These are phyloP conservation scores for Paspalum notatum DNA, from an alignment of 176 grass and related monocot genomes.

Conservation along the genomic window DNA sequence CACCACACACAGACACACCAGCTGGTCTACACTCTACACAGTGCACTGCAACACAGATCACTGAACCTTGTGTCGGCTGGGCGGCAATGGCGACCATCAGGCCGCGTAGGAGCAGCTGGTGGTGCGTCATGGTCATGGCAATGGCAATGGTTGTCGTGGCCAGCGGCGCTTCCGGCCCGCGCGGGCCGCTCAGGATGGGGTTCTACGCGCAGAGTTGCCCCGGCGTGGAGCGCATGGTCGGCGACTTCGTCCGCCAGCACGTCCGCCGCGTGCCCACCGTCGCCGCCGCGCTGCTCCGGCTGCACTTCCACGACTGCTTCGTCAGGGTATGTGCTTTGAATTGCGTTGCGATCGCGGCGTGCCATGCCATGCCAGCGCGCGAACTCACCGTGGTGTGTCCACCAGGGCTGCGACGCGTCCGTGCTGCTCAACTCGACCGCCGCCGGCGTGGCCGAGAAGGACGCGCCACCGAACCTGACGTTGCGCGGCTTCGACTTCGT, in stretches of 20 bases:
- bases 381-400: background rate
- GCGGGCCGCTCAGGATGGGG: conserved; percentile 53
- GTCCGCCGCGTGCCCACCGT: conserved; percentile 73
- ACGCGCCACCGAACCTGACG: conserved; percentile 66
- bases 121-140: background rate
- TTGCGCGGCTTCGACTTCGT: conserved; percentile 88
- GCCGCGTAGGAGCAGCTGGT: background rate
- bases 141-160: conserved; percentile 16
- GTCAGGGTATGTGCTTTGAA: conserved; percentile 59
- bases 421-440: conserved; percentile 77
- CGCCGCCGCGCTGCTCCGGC: conserved; percentile 77
- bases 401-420: conserved; percentile 83
- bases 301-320: conserved; percentile 96
- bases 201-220: conserved; percentile 88
- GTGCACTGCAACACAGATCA: background rate
- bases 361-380: background rate
- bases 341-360: background rate
- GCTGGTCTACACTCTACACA: background rate
- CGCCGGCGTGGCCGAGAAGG: conserved; percentile 66
- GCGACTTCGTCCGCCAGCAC: conserved; percentile 74
- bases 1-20: background rate
- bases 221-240: conserved; percentile 63
- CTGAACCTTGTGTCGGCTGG: background rate
- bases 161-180: background rate
- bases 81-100: background rate